Evolutionary conservation across 1,284 basidiomycete genomes (phyloP), one percentile per base, ranked within the genome.

Genomic region (Tilletia setariae): DNA sequence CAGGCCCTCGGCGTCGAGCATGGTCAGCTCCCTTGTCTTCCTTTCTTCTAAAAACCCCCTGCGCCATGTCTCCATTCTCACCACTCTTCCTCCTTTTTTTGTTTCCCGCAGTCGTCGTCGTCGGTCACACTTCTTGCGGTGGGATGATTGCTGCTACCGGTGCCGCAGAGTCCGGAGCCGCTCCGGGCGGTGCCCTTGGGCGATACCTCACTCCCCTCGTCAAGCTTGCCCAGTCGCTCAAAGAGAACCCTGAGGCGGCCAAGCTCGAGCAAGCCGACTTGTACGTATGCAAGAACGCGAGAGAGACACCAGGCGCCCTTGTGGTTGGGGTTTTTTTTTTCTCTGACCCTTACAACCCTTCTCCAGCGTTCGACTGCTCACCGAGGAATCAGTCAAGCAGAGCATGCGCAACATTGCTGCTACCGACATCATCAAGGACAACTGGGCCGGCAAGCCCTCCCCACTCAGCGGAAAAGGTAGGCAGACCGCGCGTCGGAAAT

Each of bases 1-100:
- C 86, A 88, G 73, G 85, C 87, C 74, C 85, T 96, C 68, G 90
- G 90, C 68, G 90, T 94, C 51, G 86, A 91, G 83, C 91, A 97
- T 84, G 87, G 91, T 92, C 79, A 79, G 86, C 86, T 75, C 69
- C 78, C 72, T 11, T 6, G 6, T 6, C 23, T 63, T 19, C 9
- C 11, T 43, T 61, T 28, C 21, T 28, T 28, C 25, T 13, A 9
- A n/a, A 19, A 9, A 9, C 21, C 11, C n/a, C 51, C 13, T 21
- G 13, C n/a, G 9, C 25, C 51, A 21, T 21, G 15, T 61, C 6
- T 30, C 25, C 6, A 30, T 61, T 40, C n/a, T 42, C 7, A 8
- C n/a, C 43, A 15, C 11, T 15, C 9, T 61, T 7, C 32, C 23
- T 63, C 21, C 7, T 44, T 44, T 6, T 43, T 63, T 23, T 44